These are phyloP conservation scores for Trypanosoma vivax DNA, from an alignment of 208 protist species.

Conservation along the genomic window DNA sequence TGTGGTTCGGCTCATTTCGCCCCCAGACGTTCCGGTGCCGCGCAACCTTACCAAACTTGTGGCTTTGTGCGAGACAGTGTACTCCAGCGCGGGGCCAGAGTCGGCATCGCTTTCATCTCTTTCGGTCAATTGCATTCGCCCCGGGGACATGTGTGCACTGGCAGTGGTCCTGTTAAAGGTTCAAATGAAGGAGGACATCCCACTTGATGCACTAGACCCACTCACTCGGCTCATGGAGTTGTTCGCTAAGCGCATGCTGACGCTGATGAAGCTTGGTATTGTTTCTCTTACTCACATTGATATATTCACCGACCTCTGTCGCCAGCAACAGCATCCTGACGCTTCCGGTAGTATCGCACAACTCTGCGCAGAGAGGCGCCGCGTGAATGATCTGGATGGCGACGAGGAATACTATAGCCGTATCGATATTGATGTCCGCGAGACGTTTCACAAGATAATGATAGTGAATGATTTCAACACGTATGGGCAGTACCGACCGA, in stretches of 20 bases:
- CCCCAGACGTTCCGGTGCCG: constrained; percentile 12
- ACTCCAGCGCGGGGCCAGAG: constrained; percentile 9
- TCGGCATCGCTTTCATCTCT: not conserved
- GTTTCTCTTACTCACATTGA: constrained; percentile 46
- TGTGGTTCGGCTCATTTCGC: constrained; percentile 16
- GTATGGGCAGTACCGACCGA: constrained; percentile 43
- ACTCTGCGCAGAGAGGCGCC: constrained; percentile 18
- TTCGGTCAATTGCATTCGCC: constrained; percentile 19
- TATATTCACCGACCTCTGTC: constrained; percentile 32
- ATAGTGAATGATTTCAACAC: constrained; percentile 45
- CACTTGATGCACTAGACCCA: constrained; percentile 43
- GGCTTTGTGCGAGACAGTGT: constrained; percentile 19
- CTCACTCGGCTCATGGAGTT: constrained; percentile 42
- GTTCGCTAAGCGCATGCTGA: constrained; percentile 40
- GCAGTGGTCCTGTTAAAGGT: constrained; percentile 26
- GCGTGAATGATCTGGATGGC: constrained; percentile 10
- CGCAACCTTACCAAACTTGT: constrained; percentile 11
- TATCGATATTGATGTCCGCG: constrained; percentile 72
- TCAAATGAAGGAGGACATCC: constrained; percentile 39
- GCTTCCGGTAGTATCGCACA: constrained; percentile 21
- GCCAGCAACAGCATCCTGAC: constrained; percentile 53
- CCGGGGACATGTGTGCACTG: constrained; percentile 53
- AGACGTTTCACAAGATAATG: constrained; percentile 45
- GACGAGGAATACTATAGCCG: constrained; percentile 44
- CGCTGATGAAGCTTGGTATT: constrained; percentile 39